Conservation (phyloP, 768 basidiomycete genomes). For the Pulveroboletus sp. region DNA sequence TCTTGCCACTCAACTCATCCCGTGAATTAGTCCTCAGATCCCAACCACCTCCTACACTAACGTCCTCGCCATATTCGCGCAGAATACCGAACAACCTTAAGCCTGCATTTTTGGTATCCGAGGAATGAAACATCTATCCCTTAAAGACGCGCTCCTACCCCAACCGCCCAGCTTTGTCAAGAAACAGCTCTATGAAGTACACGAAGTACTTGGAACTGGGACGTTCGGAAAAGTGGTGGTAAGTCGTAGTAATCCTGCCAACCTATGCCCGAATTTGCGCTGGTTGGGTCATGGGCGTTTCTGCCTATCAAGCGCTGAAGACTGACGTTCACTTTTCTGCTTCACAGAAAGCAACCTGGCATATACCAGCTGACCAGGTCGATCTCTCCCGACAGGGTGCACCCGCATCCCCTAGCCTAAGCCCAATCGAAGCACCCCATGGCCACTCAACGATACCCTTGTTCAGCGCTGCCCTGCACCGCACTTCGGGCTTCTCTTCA, state of each 20-base stretch:
- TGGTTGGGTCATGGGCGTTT: constrained; percentile 3
- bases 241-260: constrained; percentile 24
- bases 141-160: constrained; percentile 61
- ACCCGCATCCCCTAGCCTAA: constrained; percentile 33
- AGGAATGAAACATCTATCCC: constrained; percentile 34
- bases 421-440: constrained; percentile 15
- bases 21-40: background rate
- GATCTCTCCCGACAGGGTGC: constrained; percentile 58
- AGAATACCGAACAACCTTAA: background rate
- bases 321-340: background rate
- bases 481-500: constrained; percentile 17
- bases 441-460: constrained; percentile 29
- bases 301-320: background rate
- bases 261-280: background rate
- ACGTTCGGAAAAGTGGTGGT: constrained; percentile 92
- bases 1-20: constrained; percentile 1
- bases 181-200: constrained; percentile 78
- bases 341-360: constrained; percentile 67
- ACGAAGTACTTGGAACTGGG: constrained; percentile 72
- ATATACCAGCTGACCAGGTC: constrained; percentile 61
- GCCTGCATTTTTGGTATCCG: background rate
- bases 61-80: background rate
- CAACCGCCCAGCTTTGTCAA: constrained; percentile 85
- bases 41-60: background rate
- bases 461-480: constrained; percentile 25